Conservation (phyloP, 225 moss, liverwort and hornwort species). For the Pseudoscleropodium purum region DNA sequence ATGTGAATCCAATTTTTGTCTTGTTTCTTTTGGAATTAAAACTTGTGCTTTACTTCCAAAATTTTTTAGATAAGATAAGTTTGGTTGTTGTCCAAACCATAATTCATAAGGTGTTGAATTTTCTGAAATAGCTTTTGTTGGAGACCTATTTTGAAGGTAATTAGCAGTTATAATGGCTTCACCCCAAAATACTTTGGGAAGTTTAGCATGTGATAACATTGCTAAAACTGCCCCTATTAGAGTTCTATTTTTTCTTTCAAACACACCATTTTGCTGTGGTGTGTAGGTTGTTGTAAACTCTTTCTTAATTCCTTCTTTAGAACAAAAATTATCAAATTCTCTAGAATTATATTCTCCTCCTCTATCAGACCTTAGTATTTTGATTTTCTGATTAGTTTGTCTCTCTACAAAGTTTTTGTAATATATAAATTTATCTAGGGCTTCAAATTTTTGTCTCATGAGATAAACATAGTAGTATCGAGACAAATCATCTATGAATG, state of each 20-base stretch:
- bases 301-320: neutral
- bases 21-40: too few relatives aligned
- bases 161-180: neutral
- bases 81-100: too few relatives aligned
- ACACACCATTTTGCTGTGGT: neutral
- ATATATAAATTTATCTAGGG: neutral
- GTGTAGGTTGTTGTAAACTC: neutral
- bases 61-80: too few relatives aligned
- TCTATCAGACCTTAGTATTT: neutral
- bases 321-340: neutral
- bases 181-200: neutral
- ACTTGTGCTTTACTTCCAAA: too few relatives aligned
- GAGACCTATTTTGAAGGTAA: neutral
- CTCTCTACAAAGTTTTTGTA: neutral
- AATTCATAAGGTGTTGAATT: too few relatives aligned
- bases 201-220: neutral
- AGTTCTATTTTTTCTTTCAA: neutral
- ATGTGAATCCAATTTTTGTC: too few relatives aligned
- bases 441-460: accelerated
- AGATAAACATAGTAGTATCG: neutral
- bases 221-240: neutral
- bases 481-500: neutral
- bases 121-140: too few relatives aligned
- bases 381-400: neutral
- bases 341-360: too few relatives aligned